Evolutionary conservation across 345 rosid species (phyloP).

Genomic region (Hibiscus mutabilis): DNA sequence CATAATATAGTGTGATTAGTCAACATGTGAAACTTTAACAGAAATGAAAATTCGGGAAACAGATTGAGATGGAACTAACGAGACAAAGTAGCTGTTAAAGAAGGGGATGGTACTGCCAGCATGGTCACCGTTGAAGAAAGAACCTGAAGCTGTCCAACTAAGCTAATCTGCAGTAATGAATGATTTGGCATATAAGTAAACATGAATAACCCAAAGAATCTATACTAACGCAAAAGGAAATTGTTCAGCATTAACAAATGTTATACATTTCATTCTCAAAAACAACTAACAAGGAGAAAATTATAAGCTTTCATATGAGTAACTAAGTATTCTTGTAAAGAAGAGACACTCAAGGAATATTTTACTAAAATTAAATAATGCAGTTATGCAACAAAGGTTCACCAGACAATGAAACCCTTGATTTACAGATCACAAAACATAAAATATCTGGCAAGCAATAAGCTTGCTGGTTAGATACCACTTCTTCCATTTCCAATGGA

Average conservation of each 20-base stretch:
- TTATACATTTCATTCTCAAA: not conserved
- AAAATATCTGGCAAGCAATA: not conserved
- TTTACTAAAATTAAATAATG: not conserved
- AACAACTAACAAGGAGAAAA: not conserved
- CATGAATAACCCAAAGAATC: not conserved
- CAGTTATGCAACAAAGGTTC: not conserved
- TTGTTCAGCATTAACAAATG: not conserved
- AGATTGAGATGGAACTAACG: conserved; percentile 1
- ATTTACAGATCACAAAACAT: not conserved
- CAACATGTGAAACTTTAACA: not conserved
- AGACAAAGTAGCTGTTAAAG: conserved; percentile 88
- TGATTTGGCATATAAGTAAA: not conserved
- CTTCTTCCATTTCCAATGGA: not conserved
- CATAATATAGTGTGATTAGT: conserved; percentile 2
- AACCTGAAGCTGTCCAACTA: conserved; percentile 87
- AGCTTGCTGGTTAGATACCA: not conserved
- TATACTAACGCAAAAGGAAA: not conserved
- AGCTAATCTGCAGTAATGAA: conserved; percentile 33
- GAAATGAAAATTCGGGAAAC: not conserved
- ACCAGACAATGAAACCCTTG: not conserved
- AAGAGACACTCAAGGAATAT: not conserved
- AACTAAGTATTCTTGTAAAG: not conserved
- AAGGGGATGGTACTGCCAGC: conserved; percentile 94
- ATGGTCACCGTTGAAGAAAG: conserved; percentile 89
- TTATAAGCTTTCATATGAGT: not conserved